A percentile compares a stretch with the other conserved stretches of the same genome.
Conservation (phyloP, 306 rosid species). For the Quercus glauca region DNA sequence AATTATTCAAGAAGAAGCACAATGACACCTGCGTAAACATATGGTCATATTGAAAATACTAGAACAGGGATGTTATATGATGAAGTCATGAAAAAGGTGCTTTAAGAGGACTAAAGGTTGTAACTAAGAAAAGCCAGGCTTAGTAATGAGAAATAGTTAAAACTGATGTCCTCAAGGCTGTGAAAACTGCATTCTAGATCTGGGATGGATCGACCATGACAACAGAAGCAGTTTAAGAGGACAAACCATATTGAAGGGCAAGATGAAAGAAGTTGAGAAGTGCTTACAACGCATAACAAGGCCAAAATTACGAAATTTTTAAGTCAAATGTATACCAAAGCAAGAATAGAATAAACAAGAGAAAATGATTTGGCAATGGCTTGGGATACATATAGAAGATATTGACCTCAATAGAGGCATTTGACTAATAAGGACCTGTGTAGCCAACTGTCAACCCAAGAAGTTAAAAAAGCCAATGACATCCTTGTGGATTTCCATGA, state of each 20-base stretch:
- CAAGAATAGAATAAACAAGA: not conserved
- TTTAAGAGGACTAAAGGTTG: not conserved
- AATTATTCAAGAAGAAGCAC: not conserved
- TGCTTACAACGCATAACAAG: not conserved
- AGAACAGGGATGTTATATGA: not conserved
- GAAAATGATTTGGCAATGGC: not conserved
- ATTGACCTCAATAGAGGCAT: not conserved
- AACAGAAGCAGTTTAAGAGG: not conserved
- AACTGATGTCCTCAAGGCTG: not conserved
- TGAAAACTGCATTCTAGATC: not conserved
- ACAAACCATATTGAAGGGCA: not conserved
- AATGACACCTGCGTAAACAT: not conserved
- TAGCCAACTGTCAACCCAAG: conserved; percentile 19
- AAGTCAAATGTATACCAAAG: not conserved
- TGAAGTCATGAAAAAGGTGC: not conserved
- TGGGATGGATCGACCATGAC: not conserved
- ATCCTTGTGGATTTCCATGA: not conserved
- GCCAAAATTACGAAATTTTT: not conserved
- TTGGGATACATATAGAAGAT: not conserved
- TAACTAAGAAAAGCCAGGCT: not conserved
- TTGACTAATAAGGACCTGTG: not conserved
- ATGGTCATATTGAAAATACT: not conserved
- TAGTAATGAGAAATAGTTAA: not conserved
- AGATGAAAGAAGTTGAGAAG: not conserved
- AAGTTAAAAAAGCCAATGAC: not conserved